Base-by-base conservation (phyloP, 2,329 filamentous ascomycete species). In the Basipetospora sp. region DNA sequence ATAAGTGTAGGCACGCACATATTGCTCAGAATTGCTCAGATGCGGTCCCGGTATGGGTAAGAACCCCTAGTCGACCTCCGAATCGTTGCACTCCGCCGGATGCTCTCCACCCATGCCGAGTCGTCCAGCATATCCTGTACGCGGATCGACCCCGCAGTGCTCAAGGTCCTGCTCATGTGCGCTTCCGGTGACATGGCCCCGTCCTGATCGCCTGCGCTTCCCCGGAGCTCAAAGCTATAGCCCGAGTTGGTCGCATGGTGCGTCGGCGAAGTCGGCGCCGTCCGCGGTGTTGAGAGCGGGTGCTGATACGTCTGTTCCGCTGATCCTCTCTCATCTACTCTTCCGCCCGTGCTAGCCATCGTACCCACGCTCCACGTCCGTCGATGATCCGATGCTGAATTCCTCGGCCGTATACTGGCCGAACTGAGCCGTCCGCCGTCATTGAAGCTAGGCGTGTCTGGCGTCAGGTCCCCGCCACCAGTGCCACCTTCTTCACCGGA, bases 61-160 rank as follows among this genome's bases (percentile, higher is more conserved):
- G 57, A 54, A 28, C 52, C 52, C 36, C 53, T 50, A 17, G 61
- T 54, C 11, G 62, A 60, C 45, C 59, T 63, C 36, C 62, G 61
- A 38, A 69, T 70, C 38, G 86, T 94, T 48, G 90, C 85, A 60
- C 85, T 93, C 44, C 85, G 71, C 45, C 86, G 70, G 45, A 94
- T 86, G 63, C 83, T 93, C 59, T 93, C 84, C 36, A 88, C 83
- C 88, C 88, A 96, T 13, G 82, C 79, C 14, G 84, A 90, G 50
- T 88, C 82, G 50, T 90, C 84, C 39, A 96, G 69, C 52, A 90
- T 81, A 47, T 86, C 77, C 55, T 87, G 74, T 47, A 92, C 81
- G 49, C 86, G 80, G 10, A 17, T 29, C 9, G 31, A 17, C 9
- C 38, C 31, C 15, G n/a, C 17, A 15, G 22, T 25, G 22, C 22